These are phyloP conservation scores for Wallacemonas sp. DNA, from an alignment of 208 protist genomes.

Conservation along the genomic window DNA sequence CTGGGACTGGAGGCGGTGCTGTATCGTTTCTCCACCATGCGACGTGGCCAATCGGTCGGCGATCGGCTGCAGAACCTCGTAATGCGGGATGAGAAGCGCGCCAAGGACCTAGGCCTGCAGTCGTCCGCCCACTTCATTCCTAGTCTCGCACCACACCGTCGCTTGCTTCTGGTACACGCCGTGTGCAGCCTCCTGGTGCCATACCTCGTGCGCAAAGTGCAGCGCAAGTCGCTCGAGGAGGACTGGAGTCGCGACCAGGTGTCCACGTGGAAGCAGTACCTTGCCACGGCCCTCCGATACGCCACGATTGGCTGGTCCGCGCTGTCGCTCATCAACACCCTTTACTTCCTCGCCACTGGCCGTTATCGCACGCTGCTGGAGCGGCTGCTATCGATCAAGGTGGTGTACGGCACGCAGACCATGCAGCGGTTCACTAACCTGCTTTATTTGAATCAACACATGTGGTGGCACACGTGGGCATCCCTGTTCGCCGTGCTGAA, in stretches of 20 bases:
- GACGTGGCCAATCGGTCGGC: slow-evolving; percentile 66
- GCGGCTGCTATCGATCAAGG: slow-evolving; percentile 74
- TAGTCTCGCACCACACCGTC: slow-evolving; percentile 60
- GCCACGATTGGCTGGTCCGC: slow-evolving; percentile 46
- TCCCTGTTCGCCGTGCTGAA: slow-evolving; percentile 77
- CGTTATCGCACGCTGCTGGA: slow-evolving; percentile 86
- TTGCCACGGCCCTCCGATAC: slow-evolving; percentile 53
- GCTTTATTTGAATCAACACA: slow-evolving; percentile 88
- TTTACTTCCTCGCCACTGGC: slow-evolving; percentile 86
- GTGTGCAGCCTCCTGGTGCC: slow-evolving; percentile 72
- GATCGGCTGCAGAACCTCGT: slow-evolving; percentile 88
- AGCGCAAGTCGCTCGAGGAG: slow-evolving; percentile 70
- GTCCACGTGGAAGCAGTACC: slow-evolving; percentile 26
- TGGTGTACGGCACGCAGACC: slow-evolving; percentile 84
- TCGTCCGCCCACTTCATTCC: slow-evolving; percentile 54
- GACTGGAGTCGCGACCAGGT: slow-evolving; percentile 59
- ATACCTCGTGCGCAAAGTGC: slow-evolving; percentile 76
- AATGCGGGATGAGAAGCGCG: slow-evolving; percentile 73
- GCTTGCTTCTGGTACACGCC: slow-evolving; percentile 68
- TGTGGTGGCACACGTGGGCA: slow-evolving; percentile 77
- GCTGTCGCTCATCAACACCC: slow-evolving; percentile 76
- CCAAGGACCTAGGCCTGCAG: slow-evolving; percentile 39
- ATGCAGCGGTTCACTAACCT: slow-evolving; percentile 84
- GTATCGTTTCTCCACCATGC: slow-evolving; percentile 76
- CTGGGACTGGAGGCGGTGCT: slow-evolving; percentile 66